A percentile compares a stretch with the other conserved stretches of the same genome.
Conservation (phyloP, 208 protist genomes). For the Crithidia acanthocephali region DNA sequence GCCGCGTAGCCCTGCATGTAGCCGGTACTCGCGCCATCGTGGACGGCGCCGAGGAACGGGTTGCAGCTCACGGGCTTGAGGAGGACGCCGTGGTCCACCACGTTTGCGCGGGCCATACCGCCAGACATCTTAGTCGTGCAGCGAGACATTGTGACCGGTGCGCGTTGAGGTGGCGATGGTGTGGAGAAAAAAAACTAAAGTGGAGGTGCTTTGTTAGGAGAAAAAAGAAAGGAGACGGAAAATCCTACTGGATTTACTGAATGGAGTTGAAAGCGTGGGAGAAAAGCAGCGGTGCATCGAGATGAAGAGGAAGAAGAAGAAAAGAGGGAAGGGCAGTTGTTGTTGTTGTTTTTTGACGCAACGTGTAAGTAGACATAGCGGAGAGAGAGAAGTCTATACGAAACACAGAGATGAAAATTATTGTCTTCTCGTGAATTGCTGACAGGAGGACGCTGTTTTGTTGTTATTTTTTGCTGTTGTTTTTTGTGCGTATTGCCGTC, state of each 20-base stretch:
- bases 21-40: conserved; percentile 76
- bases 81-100: conserved; percentile 79
- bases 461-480: no score
- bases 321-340: no score
- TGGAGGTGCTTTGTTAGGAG: neutral
- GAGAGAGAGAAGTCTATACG: no score
- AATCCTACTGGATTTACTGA: neutral
- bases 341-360: no score
- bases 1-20: conserved; percentile 75
- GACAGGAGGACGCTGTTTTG: no score
- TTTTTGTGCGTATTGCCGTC: no score
- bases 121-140: conserved; percentile 53
- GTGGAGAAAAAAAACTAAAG: conserved; percentile 7
- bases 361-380: no score
- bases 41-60: conserved; percentile 67
- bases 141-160: conserved; percentile 55
- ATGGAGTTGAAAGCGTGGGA: neutral
- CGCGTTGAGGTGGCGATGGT: neutral
- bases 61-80: conserved; percentile 81
- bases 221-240: conserved; percentile 6
- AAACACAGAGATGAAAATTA: no score
- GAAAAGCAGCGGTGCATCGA: neutral
- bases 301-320: no score
- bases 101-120: conserved; percentile 57
- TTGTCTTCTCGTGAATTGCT: no score